Evolutionary conservation across 2,329 filamentous ascomycete species (phyloP), one percentile per base, ranked within the genome.

Genomic region (Ophiocordyceps australis): DNA sequence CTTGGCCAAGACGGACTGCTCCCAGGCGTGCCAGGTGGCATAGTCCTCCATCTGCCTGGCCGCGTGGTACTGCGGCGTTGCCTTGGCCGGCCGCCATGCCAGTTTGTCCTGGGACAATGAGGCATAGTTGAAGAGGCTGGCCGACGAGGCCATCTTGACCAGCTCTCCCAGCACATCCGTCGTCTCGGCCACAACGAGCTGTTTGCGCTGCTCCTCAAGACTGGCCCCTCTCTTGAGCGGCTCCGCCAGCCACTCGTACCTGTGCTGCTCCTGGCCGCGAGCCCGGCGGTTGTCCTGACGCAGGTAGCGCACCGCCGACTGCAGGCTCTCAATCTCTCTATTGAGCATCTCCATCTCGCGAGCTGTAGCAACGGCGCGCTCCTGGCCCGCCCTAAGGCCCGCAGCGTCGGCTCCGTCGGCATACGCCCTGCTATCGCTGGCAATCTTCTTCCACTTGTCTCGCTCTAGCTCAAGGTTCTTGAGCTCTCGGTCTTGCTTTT

Each of bases 261-360:
- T 52, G 21, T 55, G 46, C 40, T 70, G 59, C 40, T 74, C 67
- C 11, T 52, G 56, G 25, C 67, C 47, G 12, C 74, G 61, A 1
- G 71, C 65, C 4, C 70, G 64, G 22, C 61, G 57, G 46, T 69
- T 78, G 38, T 80, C 74, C 35, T 75, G 66, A 15, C 73, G 61
- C 17, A 82, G 56, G 45, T 71, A 77, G 9, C 71, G 62, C 23
- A 80, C 67, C 2, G 74, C 71, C 3, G 66, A 62, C 41, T 79
- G 62, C 29, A 77, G 47, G 36, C 57, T 59, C 28, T 59, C 60
- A 38, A 83, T 72, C 31, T 86, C 74, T 36, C 62, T 62, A 46
- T 74, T 71, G 36, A 85, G 65, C 8, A 58, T 57, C 35, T 83
- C 75, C 52, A 83, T 73, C 46, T 86, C 76, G 27, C 72, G 65